phyloP scores from a whole-genome alignment of 495 filamentous ascomycete species.

The Hapsidospora chrysogenum region DNA sequence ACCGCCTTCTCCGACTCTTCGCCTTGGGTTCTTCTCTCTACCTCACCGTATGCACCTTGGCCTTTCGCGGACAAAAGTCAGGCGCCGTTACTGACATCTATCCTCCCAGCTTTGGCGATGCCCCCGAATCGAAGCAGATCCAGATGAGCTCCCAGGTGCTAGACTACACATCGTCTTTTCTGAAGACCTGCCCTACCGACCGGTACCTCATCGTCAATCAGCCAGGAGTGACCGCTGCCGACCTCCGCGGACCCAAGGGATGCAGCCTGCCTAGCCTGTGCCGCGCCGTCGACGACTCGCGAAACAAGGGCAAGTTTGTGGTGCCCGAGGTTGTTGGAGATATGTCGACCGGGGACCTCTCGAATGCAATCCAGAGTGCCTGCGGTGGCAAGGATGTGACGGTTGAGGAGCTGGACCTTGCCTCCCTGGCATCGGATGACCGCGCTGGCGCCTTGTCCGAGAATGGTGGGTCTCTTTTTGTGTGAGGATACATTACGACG shows the following conservation, averaged over 20 bases:
- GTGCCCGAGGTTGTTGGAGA: conserved; percentile 48
- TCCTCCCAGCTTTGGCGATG: conserved; percentile 13
- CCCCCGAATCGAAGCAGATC: conserved; percentile 14
- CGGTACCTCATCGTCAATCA: conserved; percentile 71
- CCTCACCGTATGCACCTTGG: conserved; percentile 65
- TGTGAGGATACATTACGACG: neutral
- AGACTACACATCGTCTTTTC: conserved; percentile 20
- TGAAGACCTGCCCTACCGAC: conserved; percentile 54
- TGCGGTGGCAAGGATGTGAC: conserved; percentile 18
- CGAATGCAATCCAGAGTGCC: conserved; percentile 12
- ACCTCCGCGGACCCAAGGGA: conserved; percentile 30
- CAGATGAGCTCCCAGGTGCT: conserved; percentile 26
- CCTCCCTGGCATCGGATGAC: conserved; percentile 26
- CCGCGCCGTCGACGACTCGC: conserved; percentile 7
- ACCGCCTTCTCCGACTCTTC: conserved; percentile 71
- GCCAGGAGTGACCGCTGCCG: conserved; percentile 52
- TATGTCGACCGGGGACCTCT: conserved; percentile 25
- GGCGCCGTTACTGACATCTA: conserved; percentile 4
- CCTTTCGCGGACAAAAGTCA: too few relatives aligned
- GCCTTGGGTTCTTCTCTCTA: conserved; percentile 74
- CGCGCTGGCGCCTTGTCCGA: conserved; percentile 38
- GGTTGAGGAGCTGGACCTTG: conserved; percentile 32
- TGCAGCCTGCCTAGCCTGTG: conserved; percentile 17
- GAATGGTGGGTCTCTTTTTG: conserved; percentile 45
- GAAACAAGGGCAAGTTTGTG: conserved; percentile 12